Conservation (phyloP, 495 filamentous ascomycete genomes). For the Penicillium pulvis region DNA sequence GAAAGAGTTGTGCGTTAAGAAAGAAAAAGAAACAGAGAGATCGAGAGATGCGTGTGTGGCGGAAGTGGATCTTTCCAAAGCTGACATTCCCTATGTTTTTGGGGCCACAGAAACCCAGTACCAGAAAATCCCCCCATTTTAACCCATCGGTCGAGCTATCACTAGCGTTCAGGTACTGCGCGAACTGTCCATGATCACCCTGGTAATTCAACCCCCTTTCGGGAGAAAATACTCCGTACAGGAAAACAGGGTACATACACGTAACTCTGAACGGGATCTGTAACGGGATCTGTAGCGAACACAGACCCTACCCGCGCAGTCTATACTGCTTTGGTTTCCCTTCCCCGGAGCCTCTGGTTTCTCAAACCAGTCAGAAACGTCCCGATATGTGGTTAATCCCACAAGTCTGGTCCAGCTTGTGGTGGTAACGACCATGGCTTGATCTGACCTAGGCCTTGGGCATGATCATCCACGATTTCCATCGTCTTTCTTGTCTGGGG, state of each 20-base stretch:
- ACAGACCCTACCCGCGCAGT: not conserved
- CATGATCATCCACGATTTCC: not conserved
- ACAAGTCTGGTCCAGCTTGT: not conserved
- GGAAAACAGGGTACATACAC: not conserved
- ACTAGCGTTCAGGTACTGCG: conserved; percentile 12
- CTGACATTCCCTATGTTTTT: conserved; percentile 18
- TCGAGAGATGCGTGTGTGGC: conserved; percentile 25
- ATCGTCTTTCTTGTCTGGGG: not conserved
- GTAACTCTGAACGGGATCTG: too few species aligned
- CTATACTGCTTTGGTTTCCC: not conserved
- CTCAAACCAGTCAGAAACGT: not conserved
- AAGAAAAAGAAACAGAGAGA: conserved; percentile 23
- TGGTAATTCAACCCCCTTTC: not conserved
- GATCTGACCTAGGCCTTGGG: not conserved
- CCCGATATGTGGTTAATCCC: not conserved
- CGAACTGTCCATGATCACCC: not conserved
- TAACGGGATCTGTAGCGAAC: not conserved
- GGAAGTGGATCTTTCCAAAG: conserved; percentile 19
- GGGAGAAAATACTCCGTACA: too few species aligned
- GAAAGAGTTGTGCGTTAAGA: conserved; percentile 6
- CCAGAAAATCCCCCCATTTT: not conserved
- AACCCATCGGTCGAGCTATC: not conserved
- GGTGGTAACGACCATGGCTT: not conserved
- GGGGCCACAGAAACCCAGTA: not conserved
- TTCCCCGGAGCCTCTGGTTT: not conserved